Evolutionary conservation across 2,329 filamentous ascomycete species (phyloP).

Genomic region (Trichoderma sp.): DNA sequence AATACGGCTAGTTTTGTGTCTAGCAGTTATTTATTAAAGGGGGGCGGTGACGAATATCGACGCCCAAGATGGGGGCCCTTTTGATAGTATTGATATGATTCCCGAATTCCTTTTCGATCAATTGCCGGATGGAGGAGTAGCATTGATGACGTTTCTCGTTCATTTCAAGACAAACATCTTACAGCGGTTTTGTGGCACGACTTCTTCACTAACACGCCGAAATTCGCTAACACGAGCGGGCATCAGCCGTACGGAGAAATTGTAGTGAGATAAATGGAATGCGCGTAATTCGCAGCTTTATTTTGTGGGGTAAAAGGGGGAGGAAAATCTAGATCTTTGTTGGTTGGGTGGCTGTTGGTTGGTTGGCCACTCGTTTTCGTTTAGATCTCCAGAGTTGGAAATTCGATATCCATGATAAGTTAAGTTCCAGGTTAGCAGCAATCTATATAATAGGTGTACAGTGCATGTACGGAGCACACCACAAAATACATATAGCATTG

Average conservation of each 20-base stretch:
- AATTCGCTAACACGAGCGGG: not conserved
- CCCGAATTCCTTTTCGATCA: not conserved
- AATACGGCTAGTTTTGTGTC: slow-evolving; percentile 5
- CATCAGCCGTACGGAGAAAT: not conserved
- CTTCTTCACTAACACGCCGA: not conserved
- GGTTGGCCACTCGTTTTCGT: not conserved
- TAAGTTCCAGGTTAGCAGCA: slow-evolving; percentile 1
- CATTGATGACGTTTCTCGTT: not conserved
- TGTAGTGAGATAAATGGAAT: not conserved
- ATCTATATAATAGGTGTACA: no score
- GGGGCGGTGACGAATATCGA: slow-evolving; percentile 9
- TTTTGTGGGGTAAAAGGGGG: not conserved
- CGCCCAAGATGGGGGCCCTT: not conserved
- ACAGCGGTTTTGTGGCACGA: not conserved
- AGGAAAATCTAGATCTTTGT: not conserved
- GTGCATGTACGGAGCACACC: not conserved
- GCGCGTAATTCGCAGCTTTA: slow-evolving; percentile 8
- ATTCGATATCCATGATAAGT: not conserved
- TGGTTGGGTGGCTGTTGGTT: not conserved
- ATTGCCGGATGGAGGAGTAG: not conserved
- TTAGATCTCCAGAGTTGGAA: not conserved
- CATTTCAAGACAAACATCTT: not conserved
- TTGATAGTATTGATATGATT: not conserved
- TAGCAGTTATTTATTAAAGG: not conserved
- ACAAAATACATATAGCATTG: not conserved